Percentiles rank a stretch among this genome's conserved stretches.
phyloP scores from a whole-genome alignment of 1,284 basidiomycete genomes.

The Acaromyces ingoldii region DNA sequence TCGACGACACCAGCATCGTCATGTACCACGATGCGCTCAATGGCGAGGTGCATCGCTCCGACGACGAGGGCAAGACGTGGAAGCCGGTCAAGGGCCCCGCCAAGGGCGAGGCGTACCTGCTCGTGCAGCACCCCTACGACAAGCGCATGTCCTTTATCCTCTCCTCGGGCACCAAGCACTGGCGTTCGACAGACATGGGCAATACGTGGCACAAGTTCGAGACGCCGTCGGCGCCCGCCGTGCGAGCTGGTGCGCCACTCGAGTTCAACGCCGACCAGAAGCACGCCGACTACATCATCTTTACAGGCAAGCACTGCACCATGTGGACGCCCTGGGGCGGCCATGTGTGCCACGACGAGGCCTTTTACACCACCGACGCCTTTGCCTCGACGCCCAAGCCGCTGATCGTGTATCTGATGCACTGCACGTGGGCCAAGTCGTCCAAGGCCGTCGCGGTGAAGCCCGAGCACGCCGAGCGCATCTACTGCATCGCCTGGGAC shows the following conservation, averaged over 20 bases:
- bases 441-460: constrained; percentile 28
- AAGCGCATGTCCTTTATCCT: constrained; percentile 53
- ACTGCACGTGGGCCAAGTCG: constrained; percentile 48
- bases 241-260: constrained; percentile 30
- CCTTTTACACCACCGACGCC: constrained; percentile 42
- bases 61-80: constrained; percentile 88
- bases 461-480: constrained; percentile 24
- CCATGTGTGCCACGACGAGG: constrained; percentile 51
- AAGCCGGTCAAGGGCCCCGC: constrained; percentile 62
- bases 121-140: constrained; percentile 83
- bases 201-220: constrained; percentile 44
- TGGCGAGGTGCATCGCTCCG: constrained; percentile 70
- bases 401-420: constrained; percentile 38
- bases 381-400: constrained; percentile 32
- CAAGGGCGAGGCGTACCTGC: constrained; percentile 62
- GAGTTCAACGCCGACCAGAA: constrained; percentile 46
- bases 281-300: constrained; percentile 42
- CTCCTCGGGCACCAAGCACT: constrained; percentile 34
- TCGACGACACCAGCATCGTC: constrained; percentile 78
- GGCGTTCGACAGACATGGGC: constrained; percentile 42
- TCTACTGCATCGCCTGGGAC: constrained; percentile 49
- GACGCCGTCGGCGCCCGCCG: constrained; percentile 36
- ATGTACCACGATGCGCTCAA: constrained; percentile 74
- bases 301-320: constrained; percentile 39
- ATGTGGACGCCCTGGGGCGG: constrained; percentile 40